Evolutionary conservation across 371 early-diverging fungal species (phyloP).

Genomic region (Haplosporangium sp.): DNA sequence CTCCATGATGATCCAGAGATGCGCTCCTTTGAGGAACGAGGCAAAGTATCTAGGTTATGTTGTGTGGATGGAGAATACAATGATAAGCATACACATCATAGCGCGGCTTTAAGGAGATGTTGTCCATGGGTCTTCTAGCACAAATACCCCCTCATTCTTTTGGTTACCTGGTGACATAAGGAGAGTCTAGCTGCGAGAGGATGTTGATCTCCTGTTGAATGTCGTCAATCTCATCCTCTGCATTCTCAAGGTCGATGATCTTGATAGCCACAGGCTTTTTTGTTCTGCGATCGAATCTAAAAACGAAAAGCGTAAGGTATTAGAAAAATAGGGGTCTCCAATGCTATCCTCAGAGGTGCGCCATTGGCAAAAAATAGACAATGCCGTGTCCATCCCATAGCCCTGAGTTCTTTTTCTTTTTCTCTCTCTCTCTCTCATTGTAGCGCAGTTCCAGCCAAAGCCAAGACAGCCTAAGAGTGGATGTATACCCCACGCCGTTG

Average conservation of each 20-base stretch:
- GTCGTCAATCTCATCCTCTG: conserved; percentile 98
- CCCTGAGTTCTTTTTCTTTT: too few species aligned
- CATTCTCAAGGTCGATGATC: conserved; percentile 91
- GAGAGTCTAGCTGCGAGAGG: conserved; percentile 93
- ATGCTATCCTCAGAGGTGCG: not conserved
- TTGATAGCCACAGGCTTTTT: conserved; percentile 92
- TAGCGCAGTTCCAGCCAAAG: too few species aligned
- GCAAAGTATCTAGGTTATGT: conserved; percentile 73
- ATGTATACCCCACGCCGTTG: too few species aligned
- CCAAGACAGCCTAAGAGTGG: too few species aligned
- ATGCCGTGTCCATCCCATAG: too few species aligned
- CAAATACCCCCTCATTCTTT: not conserved
- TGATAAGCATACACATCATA: not conserved
- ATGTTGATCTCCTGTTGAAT: conserved; percentile 97
- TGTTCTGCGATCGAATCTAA: conserved; percentile 80
- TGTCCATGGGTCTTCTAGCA: not conserved
- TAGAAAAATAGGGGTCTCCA: not conserved
- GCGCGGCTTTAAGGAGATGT: not conserved
- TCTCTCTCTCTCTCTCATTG: too few species aligned
- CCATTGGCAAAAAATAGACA: too few species aligned
- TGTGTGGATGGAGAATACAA: not conserved
- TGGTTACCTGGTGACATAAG: conserved; percentile 86
- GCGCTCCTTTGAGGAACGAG: conserved; percentile 81
- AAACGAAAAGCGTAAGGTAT: conserved; percentile 17
- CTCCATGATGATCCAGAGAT: conserved; percentile 96